Evolutionary conservation across 1,284 basidiomycete species (phyloP), one percentile per base, ranked within the genome.

Genomic region (Boletus austroedulis): DNA sequence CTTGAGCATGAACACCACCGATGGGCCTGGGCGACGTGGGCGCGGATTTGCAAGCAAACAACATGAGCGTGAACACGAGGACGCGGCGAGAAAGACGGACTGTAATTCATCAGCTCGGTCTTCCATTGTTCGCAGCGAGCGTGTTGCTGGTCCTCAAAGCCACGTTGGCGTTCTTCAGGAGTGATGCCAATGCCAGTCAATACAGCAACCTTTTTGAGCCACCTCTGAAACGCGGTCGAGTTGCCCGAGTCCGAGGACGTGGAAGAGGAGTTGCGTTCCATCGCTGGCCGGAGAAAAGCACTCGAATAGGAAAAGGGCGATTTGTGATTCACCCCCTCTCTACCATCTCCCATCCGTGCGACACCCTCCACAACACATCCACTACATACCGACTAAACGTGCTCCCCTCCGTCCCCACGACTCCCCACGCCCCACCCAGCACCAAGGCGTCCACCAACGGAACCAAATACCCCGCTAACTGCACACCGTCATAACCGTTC

Each of bases 1-100:
- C 65, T 93, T 89, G 50, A 95, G 79, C 86, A 97, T 91, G 75
- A 96, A 96, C 6, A 87, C 82, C 3, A 96, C 83, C 10, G 86
- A 78, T 11, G 94, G 93, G 70, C 93, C 94, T 95, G 53, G 1
- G n/a, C n/a, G 12, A 61, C 43, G 41, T 24, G 38, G 55, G 54
- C 52, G 47, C 59, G 34, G 58, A 62, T 59, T 47, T 51, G 56
- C 53, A 40, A 58, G 50, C 11, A 56, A 50, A 52, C 47, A 29
- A 34, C 9, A 53, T 57, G 29, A 53, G 54, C 50, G 49, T 45
- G 23, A 57, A 61, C 56, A 61, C 36, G 55, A 51, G 58, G 53
- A 57, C 53, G 60, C 49, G 64, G 55, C 53, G 44, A 57, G 55
- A 62, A 32, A 47, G 57, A 78, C 79, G 70, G 65, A 78, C 80